Base-by-base conservation (phyloP, 208 protist genomes). In the Trichomonas vaginalis region DNA sequence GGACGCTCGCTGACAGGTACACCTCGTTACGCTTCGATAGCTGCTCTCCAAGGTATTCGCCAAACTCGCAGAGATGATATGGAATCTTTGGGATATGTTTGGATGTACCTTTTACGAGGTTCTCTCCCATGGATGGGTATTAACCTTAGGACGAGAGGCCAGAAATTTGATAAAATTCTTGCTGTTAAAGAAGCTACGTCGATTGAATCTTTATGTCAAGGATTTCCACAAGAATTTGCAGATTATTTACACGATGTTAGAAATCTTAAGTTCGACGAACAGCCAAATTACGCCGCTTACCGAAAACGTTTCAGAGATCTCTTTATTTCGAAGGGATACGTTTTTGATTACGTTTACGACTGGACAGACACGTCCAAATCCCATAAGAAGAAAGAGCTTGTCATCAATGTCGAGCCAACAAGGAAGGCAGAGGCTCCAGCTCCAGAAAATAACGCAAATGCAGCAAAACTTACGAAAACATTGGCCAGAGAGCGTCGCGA, bases 1-100 rank as follows among this genome's bases (percentile, higher is more conserved):
- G 98, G 99, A 96, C 99, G 99, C 97, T 98, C 98, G 88, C 97
- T 99, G 17, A 99, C 99, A 23, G 99, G 99, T 51, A 99, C 99
- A 46, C 99, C 99, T 17, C 97, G 99, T 61, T 99, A 99, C 97
- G 99, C 99, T 83, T 98, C 97, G 80, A 99, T 99, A 96, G 99
- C 99, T 97, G 99, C 99, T n/a, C 99, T 99, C 97, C 96, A 99
- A 48, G 99, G 99, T 82, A 99, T 99, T 86, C 98, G 99, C 97
- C 98, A 99, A 96, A 97, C 96, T 23, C 88, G 88, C 2, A 0
- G 88, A n/a, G 88, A 95, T 70, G 88, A 95, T 95, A 95, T 96
- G 42, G 99, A 99, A 97, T 98, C 98, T 32, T 97, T 99, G n/a
- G 99, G 98, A 70, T 99, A 99, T 97, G 98, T 99, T 48, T 97